phyloP scores from a whole-genome alignment of 2,329 filamentous ascomycete species.

The Nakataea oryzae region DNA sequence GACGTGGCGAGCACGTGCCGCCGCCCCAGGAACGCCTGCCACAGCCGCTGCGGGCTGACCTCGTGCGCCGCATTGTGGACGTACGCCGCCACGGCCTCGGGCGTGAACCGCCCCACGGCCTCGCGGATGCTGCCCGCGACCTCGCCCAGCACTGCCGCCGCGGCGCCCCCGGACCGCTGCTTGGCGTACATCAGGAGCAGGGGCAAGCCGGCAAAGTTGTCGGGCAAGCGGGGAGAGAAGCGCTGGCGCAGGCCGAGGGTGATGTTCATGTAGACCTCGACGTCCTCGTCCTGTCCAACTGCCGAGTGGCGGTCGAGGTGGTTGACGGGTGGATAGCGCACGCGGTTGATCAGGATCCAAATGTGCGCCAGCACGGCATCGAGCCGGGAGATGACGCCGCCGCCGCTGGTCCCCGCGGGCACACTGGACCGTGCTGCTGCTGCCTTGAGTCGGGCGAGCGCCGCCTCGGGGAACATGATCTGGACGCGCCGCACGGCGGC shows the following conservation, averaged over 20 bases:
- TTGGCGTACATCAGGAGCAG: conserved; percentile 26
- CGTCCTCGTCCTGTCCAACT: conserved; percentile 9
- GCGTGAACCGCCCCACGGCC: conserved; percentile 24
- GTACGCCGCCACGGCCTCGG: conserved; percentile 23
- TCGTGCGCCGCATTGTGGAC: conserved; percentile 32
- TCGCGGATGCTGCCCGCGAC: conserved; percentile 21
- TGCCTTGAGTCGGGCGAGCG: conserved; percentile 23
- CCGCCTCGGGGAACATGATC: conserved; percentile 24
- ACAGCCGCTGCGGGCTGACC: conserved; percentile 32
- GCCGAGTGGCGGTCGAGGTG: neutral
- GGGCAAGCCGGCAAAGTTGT: conserved; percentile 32
- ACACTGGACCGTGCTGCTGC: conserved; percentile 7
- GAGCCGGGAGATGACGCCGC: conserved; percentile 23
- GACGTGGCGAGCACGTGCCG: conserved; percentile 31
- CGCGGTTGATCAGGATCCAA: conserved; percentile 31
- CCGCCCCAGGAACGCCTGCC: conserved; percentile 32
- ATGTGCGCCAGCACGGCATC: conserved; percentile 35
- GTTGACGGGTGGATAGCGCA: conserved; percentile 15
- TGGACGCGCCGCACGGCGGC: conserved; percentile 19
- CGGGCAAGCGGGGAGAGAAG: conserved; percentile 25
- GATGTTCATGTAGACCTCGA: conserved; percentile 26
- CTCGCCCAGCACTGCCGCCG: conserved; percentile 6
- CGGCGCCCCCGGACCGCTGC: neutral
- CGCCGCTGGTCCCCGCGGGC: conserved; percentile 1
- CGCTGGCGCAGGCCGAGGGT: conserved; percentile 28